These are phyloP conservation scores for Tuber borchii DNA, from an alignment of 495 filamentous ascomycete genomes.

Conservation along the genomic window DNA sequence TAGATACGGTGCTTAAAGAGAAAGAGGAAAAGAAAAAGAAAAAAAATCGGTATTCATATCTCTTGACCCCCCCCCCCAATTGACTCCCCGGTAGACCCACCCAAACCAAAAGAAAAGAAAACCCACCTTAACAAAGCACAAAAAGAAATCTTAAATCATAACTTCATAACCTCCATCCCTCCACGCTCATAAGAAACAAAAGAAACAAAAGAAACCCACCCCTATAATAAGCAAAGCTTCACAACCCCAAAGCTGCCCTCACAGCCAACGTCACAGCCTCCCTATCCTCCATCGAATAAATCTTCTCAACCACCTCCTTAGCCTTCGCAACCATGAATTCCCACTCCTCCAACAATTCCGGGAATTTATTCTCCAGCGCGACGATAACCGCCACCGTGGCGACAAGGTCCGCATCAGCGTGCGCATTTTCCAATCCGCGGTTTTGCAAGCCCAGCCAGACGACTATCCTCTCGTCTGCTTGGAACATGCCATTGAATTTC, in stretches of 20 bases:
- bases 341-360: background rate
- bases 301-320: background rate
- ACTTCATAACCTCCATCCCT: background rate
- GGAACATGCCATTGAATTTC: background rate
- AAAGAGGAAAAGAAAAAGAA: too few species aligned
- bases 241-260: background rate
- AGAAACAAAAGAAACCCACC: background rate
- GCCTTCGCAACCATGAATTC: background rate
- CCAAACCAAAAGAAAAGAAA: background rate
- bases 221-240: background rate
- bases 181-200: background rate
- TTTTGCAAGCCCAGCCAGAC: background rate
- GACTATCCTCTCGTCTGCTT: background rate
- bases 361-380: background rate
- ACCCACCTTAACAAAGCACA: background rate
- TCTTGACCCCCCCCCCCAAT: background rate
- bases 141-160: background rate
- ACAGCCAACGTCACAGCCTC: background rate
- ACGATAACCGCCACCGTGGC: background rate
- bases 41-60: background rate
- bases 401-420: background rate
- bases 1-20: too few species aligned
- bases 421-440: background rate
- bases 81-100: background rate
- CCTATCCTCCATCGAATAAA: background rate